Base-by-base conservation (phyloP, 768 basidiomycete genomes). In the Russula sp. region DNA sequence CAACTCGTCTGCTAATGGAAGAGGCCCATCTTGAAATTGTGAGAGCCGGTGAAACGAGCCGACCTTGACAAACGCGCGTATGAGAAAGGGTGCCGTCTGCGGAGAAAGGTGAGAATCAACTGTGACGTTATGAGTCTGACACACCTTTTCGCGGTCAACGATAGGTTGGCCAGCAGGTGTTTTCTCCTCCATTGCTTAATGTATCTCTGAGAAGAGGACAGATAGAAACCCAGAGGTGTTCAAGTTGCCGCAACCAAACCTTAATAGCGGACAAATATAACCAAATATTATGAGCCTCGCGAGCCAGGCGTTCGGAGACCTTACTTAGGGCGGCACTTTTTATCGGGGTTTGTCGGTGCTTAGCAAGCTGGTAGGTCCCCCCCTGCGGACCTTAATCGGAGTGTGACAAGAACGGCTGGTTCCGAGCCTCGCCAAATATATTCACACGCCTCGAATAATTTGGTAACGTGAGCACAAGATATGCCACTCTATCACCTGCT, bases 31-130 rank as follows among this genome's bases (percentile, higher is more conserved):
- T 69, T 93, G 89, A 67, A 93, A 93, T 59, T 89, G 78, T 4
- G 78, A 74, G 27, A 90, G 75, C 47, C 87, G 80, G 72, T 92
- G 91, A 71, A 90, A 91, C 42, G 83, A 77, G 20, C 88, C 89
- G 44, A 89, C 82, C 81, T 91, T 92, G 61, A 92, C 80, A 72
- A 93, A 93, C 14, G 89, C 79, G 55, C 91, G 82, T 40, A 93
- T 84, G 58, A 93, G 83, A 73, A 93, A 93, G 6, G 91, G 91
- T 0, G 86, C 80, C 6, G 86, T 89, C 90, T 91, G 20, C 11
- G 66, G 37, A 14, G 27, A 10, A 31, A 16, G 6, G 42, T 39
- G n/a, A 48, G 16, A 34, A 16, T 22, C 10, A 42, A 37, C 10
- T 18, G 16, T 10, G 18, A 44, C 11, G 14, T 31, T 47, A 59